Percentiles rank a stretch among this genome's conserved stretches.
phyloP scores from a whole-genome alignment of 331 rosid species.

The Rosa hybrid region DNA sequence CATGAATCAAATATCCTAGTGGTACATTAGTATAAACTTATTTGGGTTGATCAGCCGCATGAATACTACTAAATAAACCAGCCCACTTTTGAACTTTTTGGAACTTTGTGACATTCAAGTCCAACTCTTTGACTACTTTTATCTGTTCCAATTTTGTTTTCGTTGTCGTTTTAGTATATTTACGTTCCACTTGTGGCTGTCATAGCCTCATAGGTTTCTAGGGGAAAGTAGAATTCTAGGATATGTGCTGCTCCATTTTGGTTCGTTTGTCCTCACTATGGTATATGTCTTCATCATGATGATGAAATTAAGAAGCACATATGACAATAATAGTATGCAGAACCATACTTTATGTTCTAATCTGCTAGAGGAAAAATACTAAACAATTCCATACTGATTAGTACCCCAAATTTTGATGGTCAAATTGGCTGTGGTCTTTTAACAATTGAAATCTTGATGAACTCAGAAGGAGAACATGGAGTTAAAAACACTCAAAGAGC shows the following conservation, averaged over 20 bases:
- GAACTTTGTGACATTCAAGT: constrained; percentile 26
- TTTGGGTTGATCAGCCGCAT: constrained; percentile 12
- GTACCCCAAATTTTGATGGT: not conserved
- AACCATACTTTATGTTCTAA: not conserved
- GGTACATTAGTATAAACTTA: constrained; percentile 3
- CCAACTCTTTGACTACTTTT: constrained; percentile 34
- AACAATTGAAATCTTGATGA: constrained; percentile 16
- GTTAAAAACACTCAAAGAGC: constrained; percentile 62
- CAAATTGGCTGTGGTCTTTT: not conserved
- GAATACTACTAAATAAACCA: not conserved
- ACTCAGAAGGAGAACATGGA: constrained; percentile 81
- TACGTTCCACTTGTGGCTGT: constrained; percentile 29
- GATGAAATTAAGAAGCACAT: not conserved
- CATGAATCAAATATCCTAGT: constrained; percentile 13
- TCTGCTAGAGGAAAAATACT: not conserved
- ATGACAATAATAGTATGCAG: not conserved
- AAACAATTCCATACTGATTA: not conserved
- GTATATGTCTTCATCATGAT: constrained; percentile 15
- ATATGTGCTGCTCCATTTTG: constrained; percentile 13
- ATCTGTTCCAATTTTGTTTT: constrained; percentile 11
- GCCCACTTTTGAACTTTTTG: constrained; percentile 23
- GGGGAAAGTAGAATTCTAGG: constrained; percentile 12
- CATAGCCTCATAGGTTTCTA: constrained; percentile 12
- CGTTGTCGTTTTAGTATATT: constrained; percentile 24
- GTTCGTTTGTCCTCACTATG: constrained; percentile 19